Evolutionary conservation across 495 filamentous ascomycete species (phyloP), one percentile per base, ranked within the genome.

Genomic region (Aspergillus olivimuriae): DNA sequence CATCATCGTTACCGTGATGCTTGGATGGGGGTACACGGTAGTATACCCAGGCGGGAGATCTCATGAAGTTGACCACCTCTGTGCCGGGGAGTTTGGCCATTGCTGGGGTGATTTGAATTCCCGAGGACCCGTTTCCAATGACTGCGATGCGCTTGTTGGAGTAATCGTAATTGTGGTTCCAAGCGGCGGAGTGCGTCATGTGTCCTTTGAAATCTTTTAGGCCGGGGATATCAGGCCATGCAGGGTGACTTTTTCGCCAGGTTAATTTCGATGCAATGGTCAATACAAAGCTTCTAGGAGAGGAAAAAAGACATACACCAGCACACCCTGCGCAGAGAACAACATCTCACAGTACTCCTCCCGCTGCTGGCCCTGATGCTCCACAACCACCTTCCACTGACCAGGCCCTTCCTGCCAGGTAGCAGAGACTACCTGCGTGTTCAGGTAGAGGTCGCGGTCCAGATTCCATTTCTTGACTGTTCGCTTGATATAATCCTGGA

Each of bases 51-150:
- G 61, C 48, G 4, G 58, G 45, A 11, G 56, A 49, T 10, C 62
- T 50, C 36, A 56, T 44, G 30, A 58, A 63, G 32, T 58, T 63
- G 26, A 47, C 33, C 2, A 61, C 55, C 18, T 52, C 42, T 8
- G 59, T 62, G 8, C 58, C 53, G 3, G 45, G 45, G 8, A 61
- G 26, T 21, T 58, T 54, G 26, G 48, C 45, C 22, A 86, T 70
- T 20, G 71, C 65, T 0, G 80, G 76, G 2, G 81, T 62, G 9
- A 83, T 65, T 50, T 85, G 80, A n/a, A 66, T 56, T 1, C 56
- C 62, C 9, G 65, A 70, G 7, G 60, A 63, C 23, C 74, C 74
- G 57, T 44, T 67, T 20, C 76, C 76, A 34, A 81, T 68, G 4
- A 78, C 51, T 4, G 69, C 73, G 21, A 81, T 66, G 0, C 50